Percentiles rank a stretch among this genome's conserved stretches.
phyloP scores from a whole-genome alignment of 2,329 filamentous ascomycete genomes.

The Dactylellina haptotyla region DNA sequence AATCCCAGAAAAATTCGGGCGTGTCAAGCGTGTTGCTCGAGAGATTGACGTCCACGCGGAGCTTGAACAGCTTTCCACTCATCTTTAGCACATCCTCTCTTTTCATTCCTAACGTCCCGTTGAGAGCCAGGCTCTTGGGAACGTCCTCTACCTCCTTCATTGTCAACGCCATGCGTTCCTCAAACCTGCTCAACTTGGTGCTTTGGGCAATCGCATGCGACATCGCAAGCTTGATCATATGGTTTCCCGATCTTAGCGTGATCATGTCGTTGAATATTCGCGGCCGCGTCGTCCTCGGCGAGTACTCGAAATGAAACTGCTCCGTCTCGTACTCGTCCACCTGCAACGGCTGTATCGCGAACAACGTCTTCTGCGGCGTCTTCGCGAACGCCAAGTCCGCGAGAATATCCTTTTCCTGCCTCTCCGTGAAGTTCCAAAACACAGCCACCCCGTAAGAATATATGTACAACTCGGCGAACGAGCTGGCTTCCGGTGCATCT shows the following conservation, averaged over 20 bases:
- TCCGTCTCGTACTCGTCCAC: conserved; percentile 96
- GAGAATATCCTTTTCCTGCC: conserved; percentile 94
- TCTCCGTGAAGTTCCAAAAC: conserved; percentile 98
- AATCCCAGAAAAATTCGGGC: conserved; percentile 98
- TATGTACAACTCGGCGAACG: conserved; percentile 94
- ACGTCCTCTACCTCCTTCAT: conserved; percentile 94
- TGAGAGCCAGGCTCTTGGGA: conserved; percentile 85
- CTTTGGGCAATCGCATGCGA: conserved; percentile 97
- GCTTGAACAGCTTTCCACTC: conserved; percentile 88
- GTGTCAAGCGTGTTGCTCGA: conserved; percentile 89
- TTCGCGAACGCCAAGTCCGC: conserved; percentile 92
- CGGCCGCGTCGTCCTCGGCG: conserved; percentile 81
- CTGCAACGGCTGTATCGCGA: conserved; percentile 81
- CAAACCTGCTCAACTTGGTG: conserved; percentile 94
- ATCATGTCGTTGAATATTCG: conserved; percentile 98
- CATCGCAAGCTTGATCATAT: conserved; percentile 99
- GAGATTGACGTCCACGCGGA: conserved; percentile 94
- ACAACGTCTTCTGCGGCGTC: conserved; percentile 71
- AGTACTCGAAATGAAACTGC: conserved; percentile 99
- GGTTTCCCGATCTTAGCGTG: conserved; percentile 89
- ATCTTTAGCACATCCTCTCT: conserved; percentile 92
- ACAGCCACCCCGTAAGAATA: conserved; percentile 97
- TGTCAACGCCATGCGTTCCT: conserved; percentile 92
- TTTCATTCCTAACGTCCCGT: conserved; percentile 89
- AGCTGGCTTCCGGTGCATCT: conserved; percentile 63